Percentiles rank a stretch among this genome's conserved stretches.
phyloP scores from a whole-genome alignment of 2,329 filamentous ascomycete genomes.

The Emergomyces pasteurianus region DNA sequence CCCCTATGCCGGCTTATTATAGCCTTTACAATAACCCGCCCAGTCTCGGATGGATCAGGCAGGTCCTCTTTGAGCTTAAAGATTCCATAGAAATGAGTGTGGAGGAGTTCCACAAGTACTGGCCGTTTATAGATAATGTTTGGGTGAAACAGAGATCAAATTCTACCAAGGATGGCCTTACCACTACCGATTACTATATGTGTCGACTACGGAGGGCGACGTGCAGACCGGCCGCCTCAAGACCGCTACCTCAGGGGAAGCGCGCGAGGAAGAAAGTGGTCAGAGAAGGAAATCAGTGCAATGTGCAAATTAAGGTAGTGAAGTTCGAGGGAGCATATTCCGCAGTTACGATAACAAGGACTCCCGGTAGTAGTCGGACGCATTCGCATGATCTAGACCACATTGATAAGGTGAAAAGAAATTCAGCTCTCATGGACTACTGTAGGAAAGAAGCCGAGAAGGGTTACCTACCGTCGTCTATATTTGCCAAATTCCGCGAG shows the following conservation, averaged over 20 bases:
- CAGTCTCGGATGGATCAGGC: conserved; percentile 31
- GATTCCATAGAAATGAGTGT: conserved; percentile 36
- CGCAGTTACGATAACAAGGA: conserved; percentile 32
- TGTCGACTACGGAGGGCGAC: conserved; percentile 33
- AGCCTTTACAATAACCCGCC: conserved; percentile 32
- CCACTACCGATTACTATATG: conserved; percentile 37
- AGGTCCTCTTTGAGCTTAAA: conserved; percentile 34
- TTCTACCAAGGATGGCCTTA: conserved; percentile 30
- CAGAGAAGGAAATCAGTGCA: conserved; percentile 35
- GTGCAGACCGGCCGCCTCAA: conserved; percentile 28
- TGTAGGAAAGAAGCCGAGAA: conserved; percentile 34
- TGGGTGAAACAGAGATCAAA: conserved; percentile 37
- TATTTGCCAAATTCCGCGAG: conserved; percentile 37
- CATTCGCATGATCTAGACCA: conserved; percentile 38
- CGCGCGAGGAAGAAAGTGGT: conserved; percentile 33
- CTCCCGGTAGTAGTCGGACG: conserved; percentile 27
- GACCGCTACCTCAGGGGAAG: conserved; percentile 34
- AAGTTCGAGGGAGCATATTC: conserved; percentile 32
- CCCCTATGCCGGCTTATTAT: conserved; percentile 8
- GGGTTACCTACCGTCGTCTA: conserved; percentile 37
- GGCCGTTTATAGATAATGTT: conserved; percentile 40
- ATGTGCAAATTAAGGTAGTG: conserved; percentile 38
- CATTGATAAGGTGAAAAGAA: conserved; percentile 37
- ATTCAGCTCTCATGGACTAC: conserved; percentile 37
- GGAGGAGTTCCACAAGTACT: conserved; percentile 36